Conservation (phyloP, 73 alveolate species). For the Durusdinium trenchii region DNA sequence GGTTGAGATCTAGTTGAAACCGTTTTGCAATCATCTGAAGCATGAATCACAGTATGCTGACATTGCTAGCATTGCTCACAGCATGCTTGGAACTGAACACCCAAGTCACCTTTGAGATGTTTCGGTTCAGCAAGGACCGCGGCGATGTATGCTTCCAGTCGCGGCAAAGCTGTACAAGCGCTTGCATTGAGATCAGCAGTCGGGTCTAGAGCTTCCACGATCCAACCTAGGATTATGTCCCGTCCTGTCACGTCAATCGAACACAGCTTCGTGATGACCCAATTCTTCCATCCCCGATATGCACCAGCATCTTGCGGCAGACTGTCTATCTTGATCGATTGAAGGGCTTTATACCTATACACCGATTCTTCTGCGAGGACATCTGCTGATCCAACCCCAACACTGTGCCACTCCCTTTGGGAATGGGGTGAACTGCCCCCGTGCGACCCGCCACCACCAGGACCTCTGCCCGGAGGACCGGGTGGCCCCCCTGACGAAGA, state of each 20-base stretch:
- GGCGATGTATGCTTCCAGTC: not conserved
- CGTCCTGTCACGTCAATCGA: not conserved
- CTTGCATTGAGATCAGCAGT: not conserved
- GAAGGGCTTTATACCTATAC: not conserved
- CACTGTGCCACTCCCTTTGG: no score
- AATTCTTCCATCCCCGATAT: not conserved
- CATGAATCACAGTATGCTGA: not conserved
- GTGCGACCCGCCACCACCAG: not conserved
- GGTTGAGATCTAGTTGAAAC: not conserved
- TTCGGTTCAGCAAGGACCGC: not conserved
- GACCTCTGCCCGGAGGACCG: no score
- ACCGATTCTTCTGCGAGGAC: not conserved
- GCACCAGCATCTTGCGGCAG: not conserved
- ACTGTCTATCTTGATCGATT: not conserved
- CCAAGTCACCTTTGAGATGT: not conserved
- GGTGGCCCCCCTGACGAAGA: slow-evolving; percentile 33
- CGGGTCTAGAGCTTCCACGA: not conserved
- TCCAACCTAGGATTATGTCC: not conserved
- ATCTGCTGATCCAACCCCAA: no score
- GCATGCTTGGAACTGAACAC: not conserved
- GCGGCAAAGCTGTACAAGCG: not conserved
- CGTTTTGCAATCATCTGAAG: not conserved
- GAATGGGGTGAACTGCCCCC: not conserved
- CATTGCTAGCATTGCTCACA: not conserved
- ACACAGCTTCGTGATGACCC: not conserved